Percentiles rank a stretch among this genome's conserved stretches.
Conservation (phyloP, 805 yeast genomes). For the Wickerhamomyces bisporus region DNA sequence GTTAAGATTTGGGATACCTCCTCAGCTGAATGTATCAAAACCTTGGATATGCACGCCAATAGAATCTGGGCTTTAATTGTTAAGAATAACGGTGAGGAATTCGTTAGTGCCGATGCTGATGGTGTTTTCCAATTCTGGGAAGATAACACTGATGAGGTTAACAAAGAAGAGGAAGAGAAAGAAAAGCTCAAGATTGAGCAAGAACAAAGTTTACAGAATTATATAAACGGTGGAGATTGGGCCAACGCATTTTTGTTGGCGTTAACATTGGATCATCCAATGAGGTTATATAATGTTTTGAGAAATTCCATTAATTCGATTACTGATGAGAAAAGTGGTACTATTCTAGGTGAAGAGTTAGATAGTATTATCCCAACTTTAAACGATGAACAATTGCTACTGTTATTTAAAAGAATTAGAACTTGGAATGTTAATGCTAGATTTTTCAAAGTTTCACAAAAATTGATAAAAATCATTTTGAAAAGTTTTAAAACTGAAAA, state of each 20-base stretch:
- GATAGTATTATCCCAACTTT: constrained; percentile 60
- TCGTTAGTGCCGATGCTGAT: constrained; percentile 92
- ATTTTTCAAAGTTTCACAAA: constrained; percentile 77
- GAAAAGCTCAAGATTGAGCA: constrained; percentile 64
- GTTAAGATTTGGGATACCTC: constrained; percentile 84
- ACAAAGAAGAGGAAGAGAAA: constrained; percentile 43
- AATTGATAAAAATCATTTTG: constrained; percentile 61
- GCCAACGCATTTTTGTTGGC: constrained; percentile 83
- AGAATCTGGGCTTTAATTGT: constrained; percentile 88
- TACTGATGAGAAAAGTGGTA: constrained; percentile 35
- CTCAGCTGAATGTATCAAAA: constrained; percentile 72
- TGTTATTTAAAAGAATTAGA: constrained; percentile 68
- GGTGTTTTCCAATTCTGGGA: constrained; percentile 87
- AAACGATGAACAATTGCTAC: constrained; percentile 51
- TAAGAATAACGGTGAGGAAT: constrained; percentile 57
- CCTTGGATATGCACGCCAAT: constrained; percentile 90
- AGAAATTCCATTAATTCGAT: constrained; percentile 48
- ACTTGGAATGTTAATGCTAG: constrained; percentile 94
- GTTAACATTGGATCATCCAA: constrained; percentile 82
- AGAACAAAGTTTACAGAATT: constrained; percentile 82
- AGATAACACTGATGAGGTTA: constrained; percentile 77
- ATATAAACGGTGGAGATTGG: constrained; percentile 72
- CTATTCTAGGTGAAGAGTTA: constrained; percentile 39
- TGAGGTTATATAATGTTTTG: constrained; percentile 76
- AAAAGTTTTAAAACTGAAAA: constrained; percentile 47